Evolutionary conservation across 2,329 filamentous ascomycete genomes (phyloP).

Genomic region (Aotearoamyces nothofagi): DNA sequence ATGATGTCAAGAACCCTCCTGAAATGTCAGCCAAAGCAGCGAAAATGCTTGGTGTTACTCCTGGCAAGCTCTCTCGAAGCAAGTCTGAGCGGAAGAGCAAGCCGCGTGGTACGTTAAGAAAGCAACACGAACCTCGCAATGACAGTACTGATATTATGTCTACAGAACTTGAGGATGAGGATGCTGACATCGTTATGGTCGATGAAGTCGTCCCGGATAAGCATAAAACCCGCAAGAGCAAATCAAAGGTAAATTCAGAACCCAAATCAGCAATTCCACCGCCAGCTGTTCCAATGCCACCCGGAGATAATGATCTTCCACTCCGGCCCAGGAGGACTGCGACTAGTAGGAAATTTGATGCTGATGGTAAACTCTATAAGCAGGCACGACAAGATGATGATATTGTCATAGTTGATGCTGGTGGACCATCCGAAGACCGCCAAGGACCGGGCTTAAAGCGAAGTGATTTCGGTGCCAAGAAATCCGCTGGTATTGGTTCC

Average conservation of each 20-base stretch:
- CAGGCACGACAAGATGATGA: slow-evolving; percentile 52
- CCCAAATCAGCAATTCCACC: slow-evolving; percentile 11
- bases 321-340: slow-evolving; percentile 11
- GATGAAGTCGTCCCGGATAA: slow-evolving; percentile 26
- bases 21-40: slow-evolving; percentile 63
- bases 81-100: slow-evolving; percentile 32
- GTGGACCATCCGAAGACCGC: slow-evolving; percentile 25
- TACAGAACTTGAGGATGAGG: slow-evolving; percentile 24
- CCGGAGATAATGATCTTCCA: slow-evolving; percentile 14
- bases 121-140: background rate
- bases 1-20: slow-evolving; percentile 33
- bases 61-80: slow-evolving; percentile 29
- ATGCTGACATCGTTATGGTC: slow-evolving; percentile 35
- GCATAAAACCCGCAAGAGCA: slow-evolving; percentile 27
- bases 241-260: slow-evolving; percentile 25
- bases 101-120: slow-evolving; percentile 20
- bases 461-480: slow-evolving; percentile 46
- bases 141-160: background rate
- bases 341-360: slow-evolving; percentile 14
- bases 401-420: slow-evolving; percentile 38
- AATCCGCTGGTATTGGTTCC: slow-evolving; percentile 38
- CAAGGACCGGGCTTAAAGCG: slow-evolving; percentile 29
- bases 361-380: slow-evolving; percentile 33
- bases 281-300: slow-evolving; percentile 18
- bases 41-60: slow-evolving; percentile 51